Evolutionary conservation across 257 asterid species (phyloP), one percentile per base, ranked within the genome.

Genomic region (Echium plantagineum): DNA sequence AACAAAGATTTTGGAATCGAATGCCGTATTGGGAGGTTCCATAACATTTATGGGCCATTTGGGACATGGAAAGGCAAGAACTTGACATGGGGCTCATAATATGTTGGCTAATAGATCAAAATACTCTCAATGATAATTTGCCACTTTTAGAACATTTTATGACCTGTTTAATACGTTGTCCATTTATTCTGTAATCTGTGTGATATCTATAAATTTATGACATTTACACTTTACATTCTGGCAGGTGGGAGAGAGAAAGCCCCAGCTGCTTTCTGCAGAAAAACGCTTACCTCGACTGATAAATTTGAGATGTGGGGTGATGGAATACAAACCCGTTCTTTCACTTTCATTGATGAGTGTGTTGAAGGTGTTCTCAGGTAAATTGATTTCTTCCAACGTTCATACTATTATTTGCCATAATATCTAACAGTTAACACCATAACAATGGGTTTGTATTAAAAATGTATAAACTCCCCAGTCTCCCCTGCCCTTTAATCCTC

Each of bases 221-320:
- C 32, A 28, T 28, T 3, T 28, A 28, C 32, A 2, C 32, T 28
- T 28, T 28, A 28, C 32, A 28, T 28, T 28, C 32, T 35, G 46
- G 46, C 78, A 86, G 95, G 95, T 52, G 95, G 95, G 52, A 83
- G 93, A 74, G 95, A 86, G 71, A 87, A 87, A 72, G 95, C 95
- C 0, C 95, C 95, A 28, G 95, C 95, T 78, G 94, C 95, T 21
- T 87, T 87, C 73, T 87, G 95, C 63, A 75, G 95, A 70, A 87
- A 87, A 73, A 68, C 90, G 38, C 64, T 82, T 59, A 82, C 94
- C 16, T 70, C 95, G 13, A 77, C 83, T 3, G 95, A 82, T 53
- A 87, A 75, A 71, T 84, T 87, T 64, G 95, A 87, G 75, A 87
- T 87, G 95, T 87, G 95, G 95, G 95, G 94, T 68, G 95, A 86